Percentiles rank a stretch among this genome's conserved stretches.
Evolutionary conservation across 108 stramenopile species (phyloP).

Genomic region (Fragilaria radians): DNA sequence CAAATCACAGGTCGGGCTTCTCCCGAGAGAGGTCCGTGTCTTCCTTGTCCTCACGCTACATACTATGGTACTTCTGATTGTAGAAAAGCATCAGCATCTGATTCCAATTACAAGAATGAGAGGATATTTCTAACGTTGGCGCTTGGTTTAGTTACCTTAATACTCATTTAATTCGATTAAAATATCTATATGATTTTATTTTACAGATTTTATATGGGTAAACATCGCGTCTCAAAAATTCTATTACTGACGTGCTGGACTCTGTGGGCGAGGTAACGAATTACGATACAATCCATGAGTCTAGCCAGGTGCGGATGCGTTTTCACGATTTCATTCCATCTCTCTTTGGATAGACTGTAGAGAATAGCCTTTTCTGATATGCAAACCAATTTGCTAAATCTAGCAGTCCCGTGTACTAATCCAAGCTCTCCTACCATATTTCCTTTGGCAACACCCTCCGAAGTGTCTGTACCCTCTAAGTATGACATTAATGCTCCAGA

Average conservation of each 20-base stretch:
- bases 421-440: conserved; percentile 60
- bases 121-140: no score
- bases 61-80: conserved; percentile 12
- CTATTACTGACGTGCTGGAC: conserved; percentile 74
- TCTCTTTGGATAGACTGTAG: conserved; percentile 41
- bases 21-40: not conserved
- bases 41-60: conserved; percentile 1
- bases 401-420: conserved; percentile 36
- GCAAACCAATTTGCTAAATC: conserved; percentile 49
- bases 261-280: conserved; percentile 50
- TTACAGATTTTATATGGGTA: conserved; percentile 45
- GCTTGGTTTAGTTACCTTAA: no score
- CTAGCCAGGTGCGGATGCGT: conserved; percentile 40
- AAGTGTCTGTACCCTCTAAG: conserved; percentile 37
- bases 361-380: conserved; percentile 44
- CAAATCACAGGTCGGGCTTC: conserved; percentile 29
- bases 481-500: conserved; percentile 40
- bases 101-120: no score
- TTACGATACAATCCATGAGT: conserved; percentile 53
- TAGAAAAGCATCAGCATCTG: not conserved
- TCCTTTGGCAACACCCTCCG: conserved; percentile 31
- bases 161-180: no score
- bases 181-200: no score
- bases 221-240: conserved; percentile 53
- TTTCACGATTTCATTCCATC: conserved; percentile 29